Conservation (phyloP, 73 alveolate species). For the Effrenium voratum region DNA sequence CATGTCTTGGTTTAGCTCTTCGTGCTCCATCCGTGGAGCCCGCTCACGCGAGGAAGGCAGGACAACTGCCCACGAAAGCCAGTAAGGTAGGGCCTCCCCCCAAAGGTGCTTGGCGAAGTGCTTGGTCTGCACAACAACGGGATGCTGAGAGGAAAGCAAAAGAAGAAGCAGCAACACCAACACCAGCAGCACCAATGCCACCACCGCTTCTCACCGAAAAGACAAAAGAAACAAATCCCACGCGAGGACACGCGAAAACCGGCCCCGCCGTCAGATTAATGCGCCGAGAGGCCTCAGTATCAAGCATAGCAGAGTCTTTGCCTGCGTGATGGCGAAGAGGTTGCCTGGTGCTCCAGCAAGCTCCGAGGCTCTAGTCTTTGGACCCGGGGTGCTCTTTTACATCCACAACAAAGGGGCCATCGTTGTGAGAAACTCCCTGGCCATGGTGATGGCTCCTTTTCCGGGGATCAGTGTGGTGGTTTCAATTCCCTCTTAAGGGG, state of each 20-base stretch:
- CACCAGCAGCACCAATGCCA: background rate
- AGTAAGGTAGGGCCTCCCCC: no score
- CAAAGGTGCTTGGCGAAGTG: no score
- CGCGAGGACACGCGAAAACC: background rate
- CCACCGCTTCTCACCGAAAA: background rate
- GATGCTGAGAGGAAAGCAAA: background rate
- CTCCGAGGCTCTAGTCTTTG: background rate
- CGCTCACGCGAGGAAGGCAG: no score
- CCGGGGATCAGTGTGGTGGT: no score
- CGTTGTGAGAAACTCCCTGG: no score
- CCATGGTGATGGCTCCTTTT: no score
- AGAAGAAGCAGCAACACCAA: background rate
- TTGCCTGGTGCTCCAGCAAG: slow-evolving; percentile 8
- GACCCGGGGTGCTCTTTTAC: no score
- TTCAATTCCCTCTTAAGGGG: no score
- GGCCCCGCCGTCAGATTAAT: background rate
- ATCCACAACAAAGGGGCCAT: no score
- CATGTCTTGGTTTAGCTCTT: background rate
- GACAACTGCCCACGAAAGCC: no score
- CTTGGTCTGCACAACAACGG: background rate
- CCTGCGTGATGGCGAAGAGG: slow-evolving; percentile 89
- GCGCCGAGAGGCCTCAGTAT: slow-evolving; percentile 5
- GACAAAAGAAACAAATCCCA: background rate
- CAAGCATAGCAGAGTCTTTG: slow-evolving; percentile 55
- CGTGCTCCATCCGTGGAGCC: background rate